Conservation (phyloP, 306 rosid species). For the Lathyrus tuberosus region DNA sequence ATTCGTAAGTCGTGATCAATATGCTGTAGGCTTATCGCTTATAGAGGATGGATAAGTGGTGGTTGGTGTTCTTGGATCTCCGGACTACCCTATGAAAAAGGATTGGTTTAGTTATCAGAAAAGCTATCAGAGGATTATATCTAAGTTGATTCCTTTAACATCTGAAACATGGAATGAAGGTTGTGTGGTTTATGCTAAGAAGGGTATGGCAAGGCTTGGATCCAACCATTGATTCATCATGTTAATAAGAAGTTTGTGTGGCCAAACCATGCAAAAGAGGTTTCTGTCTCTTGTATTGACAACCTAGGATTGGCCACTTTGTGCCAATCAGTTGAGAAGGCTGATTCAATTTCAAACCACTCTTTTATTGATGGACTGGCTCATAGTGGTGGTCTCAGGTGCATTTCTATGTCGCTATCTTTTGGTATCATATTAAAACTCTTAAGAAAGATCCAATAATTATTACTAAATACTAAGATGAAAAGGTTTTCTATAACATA, state of each 20-base stretch:
- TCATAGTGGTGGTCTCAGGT: conserved; percentile 89
- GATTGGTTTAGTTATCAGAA: conserved; percentile 81
- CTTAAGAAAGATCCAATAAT: too few relatives aligned
- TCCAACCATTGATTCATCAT: conserved; percentile 71
- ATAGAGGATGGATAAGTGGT: conserved; percentile 79
- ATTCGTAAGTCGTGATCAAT: conserved; percentile 73
- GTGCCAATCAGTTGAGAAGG: conserved; percentile 79
- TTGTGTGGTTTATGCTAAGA: conserved; percentile 78
- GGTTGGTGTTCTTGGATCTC: conserved; percentile 94
- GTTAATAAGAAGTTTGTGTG: conserved; percentile 57
- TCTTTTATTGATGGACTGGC: conserved; percentile 86
- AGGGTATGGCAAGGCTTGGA: conserved; percentile 81
- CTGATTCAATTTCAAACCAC: conserved; percentile 64
- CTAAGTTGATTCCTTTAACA: conserved; percentile 62
- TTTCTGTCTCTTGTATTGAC: conserved; percentile 70
- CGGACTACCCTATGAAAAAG: conserved; percentile 90
- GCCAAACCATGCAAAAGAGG: conserved; percentile 77
- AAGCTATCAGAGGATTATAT: conserved; percentile 69
- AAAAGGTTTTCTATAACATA: neutral
- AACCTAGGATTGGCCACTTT: conserved; percentile 79
- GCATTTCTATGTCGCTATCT: conserved; percentile 28
- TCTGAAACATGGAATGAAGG: conserved; percentile 82
- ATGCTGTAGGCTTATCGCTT: conserved; percentile 77
- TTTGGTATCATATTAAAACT: neutral
- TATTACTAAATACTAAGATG: too few relatives aligned